Conservation (phyloP, 2,329 filamentous ascomycete species). For the Chalaropsis thielavioides region DNA sequence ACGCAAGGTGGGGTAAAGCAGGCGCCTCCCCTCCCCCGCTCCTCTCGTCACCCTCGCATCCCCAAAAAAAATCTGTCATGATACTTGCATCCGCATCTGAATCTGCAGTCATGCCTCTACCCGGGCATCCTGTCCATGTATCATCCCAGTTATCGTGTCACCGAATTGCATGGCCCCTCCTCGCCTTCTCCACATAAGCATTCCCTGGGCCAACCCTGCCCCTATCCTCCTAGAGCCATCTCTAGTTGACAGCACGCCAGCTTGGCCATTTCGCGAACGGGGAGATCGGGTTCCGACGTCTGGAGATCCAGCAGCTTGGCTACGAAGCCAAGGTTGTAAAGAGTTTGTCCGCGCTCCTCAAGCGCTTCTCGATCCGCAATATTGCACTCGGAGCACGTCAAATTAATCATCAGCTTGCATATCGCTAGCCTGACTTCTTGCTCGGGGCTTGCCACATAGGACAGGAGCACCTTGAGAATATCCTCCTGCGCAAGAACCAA, state of each 20-base stretch:
- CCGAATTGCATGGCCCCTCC: neutral
- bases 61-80: neutral
- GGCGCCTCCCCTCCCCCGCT: neutral
- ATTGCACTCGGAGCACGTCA: constrained; percentile 68
- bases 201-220: neutral
- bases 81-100: neutral
- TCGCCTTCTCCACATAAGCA: neutral
- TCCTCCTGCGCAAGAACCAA: constrained; percentile 62
- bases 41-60: neutral
- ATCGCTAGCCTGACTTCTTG: constrained; percentile 62
- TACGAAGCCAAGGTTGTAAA: constrained; percentile 58
- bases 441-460: constrained; percentile 59
- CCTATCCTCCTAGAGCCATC: neutral
- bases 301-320: constrained; percentile 47
- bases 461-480: constrained; percentile 56
- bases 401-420: constrained; percentile 72
- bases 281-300: constrained; percentile 57
- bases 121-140: neutral
- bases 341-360: constrained; percentile 48
- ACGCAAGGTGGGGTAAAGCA: neutral
- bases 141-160: neutral
- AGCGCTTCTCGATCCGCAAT: constrained; percentile 41
- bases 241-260: constrained; percentile 34
- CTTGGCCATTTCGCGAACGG: constrained; percentile 74
- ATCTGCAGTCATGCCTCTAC: neutral